These are phyloP conservation scores for Globisporangium emineosum DNA, from an alignment of 352 stramenopile genomes.

Conservation along the genomic window DNA sequence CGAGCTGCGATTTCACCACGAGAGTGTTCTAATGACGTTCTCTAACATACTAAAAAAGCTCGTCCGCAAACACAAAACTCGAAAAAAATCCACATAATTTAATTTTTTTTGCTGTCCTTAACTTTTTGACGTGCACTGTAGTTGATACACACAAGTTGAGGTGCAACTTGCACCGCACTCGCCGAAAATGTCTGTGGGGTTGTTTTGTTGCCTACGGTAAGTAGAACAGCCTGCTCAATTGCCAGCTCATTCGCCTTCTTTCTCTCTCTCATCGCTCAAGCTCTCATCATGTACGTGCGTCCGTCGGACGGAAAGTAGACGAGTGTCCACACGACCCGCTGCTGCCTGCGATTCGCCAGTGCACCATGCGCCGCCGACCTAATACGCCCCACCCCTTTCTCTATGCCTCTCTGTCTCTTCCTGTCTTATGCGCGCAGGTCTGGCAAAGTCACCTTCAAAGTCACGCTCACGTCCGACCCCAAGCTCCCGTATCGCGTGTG, in stretches of 20 bases:
- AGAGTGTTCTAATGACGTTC: too few relatives aligned
- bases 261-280: background rate
- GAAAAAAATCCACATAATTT: too few relatives aligned
- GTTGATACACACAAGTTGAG: too few relatives aligned
- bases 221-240: background rate
- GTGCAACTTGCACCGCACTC: too few relatives aligned
- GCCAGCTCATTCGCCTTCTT: background rate
- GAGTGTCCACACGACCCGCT: background rate
- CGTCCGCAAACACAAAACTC: too few relatives aligned
- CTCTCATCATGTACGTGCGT: background rate
- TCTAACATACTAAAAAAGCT: too few relatives aligned
- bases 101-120: too few relatives aligned
- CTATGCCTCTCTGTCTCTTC: background rate
- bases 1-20: too few relatives aligned
- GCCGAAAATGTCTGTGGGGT: too few relatives aligned
- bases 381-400: background rate
- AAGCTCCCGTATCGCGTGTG: constrained; percentile 83
- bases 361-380: background rate
- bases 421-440: constrained; percentile 26
- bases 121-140: too few relatives aligned
- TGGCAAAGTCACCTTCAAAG: constrained; percentile 84
- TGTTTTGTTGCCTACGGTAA: too few relatives aligned
- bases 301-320: background rate
- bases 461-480: constrained; percentile 85
- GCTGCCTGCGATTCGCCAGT: background rate